phyloP scores from a whole-genome alignment of 495 filamentous ascomycete species.

The Trichoderma virens region DNA sequence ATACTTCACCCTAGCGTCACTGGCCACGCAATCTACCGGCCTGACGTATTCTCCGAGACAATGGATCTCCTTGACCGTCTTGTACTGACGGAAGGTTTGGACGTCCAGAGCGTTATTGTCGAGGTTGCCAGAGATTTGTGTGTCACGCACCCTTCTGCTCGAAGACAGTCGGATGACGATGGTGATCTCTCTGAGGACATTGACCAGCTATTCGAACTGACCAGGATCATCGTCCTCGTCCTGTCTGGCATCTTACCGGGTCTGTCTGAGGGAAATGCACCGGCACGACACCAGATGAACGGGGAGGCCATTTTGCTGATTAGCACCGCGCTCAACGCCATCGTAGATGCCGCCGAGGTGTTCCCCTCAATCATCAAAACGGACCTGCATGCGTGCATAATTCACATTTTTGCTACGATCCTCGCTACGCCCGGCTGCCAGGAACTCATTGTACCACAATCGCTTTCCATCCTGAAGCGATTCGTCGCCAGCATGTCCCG shows the following conservation, averaged over 20 bases:
- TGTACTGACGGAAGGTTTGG: slow-evolving; percentile 77
- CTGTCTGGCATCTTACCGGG: slow-evolving; percentile 82
- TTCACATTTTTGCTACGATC: slow-evolving; percentile 93
- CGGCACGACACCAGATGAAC: slow-evolving; percentile 60
- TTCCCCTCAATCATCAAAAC: slow-evolving; percentile 95
- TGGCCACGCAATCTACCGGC: slow-evolving; percentile 91
- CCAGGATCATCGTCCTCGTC: slow-evolving; percentile 88
- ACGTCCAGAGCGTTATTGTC: slow-evolving; percentile 87
- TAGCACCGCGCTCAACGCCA: slow-evolving; percentile 67
- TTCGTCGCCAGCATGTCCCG: slow-evolving; percentile 69
- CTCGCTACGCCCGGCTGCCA: slow-evolving; percentile 83
- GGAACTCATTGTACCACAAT: slow-evolving; percentile 77
- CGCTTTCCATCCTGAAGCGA: slow-evolving; percentile 83
- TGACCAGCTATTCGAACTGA: slow-evolving; percentile 95
- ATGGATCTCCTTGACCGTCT: slow-evolving; percentile 94
- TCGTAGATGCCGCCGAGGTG: slow-evolving; percentile 88
- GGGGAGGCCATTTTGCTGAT: slow-evolving; percentile 83
- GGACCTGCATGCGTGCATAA: slow-evolving; percentile 91
- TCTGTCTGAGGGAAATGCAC: slow-evolving; percentile 65
- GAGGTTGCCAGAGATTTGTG: slow-evolving; percentile 87
- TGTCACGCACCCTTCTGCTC: slow-evolving; percentile 79
- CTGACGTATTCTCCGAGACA: slow-evolving; percentile 92
- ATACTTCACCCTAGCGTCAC: slow-evolving; percentile 93
- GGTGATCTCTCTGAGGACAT: slow-evolving; percentile 90
- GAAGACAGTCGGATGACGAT: slow-evolving; percentile 56